Evolutionary conservation across 441 rosid genomes (phyloP).

Genomic region (Manihot esculenta): DNA sequence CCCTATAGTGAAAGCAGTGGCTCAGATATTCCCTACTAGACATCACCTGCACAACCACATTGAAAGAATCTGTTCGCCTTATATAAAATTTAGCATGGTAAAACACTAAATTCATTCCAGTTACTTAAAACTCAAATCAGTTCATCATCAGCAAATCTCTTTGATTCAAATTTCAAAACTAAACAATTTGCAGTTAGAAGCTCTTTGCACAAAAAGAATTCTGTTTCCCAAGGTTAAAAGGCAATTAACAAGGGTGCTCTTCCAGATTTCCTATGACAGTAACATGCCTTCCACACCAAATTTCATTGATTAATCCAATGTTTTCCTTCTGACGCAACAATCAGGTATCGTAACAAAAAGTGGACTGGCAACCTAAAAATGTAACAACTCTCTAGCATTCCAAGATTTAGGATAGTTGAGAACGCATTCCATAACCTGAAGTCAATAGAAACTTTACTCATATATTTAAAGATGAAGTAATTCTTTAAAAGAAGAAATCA

Average conservation of each 20-base stretch:
- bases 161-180: background rate
- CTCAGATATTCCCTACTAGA: constrained; percentile 53
- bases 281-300: background rate
- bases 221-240: background rate
- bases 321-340: background rate
- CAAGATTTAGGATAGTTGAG: background rate
- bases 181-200: background rate
- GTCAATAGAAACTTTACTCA: background rate
- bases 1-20: constrained; percentile 43
- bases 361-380: background rate
- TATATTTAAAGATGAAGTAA: background rate
- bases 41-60: constrained; percentile 54
- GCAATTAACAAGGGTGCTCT: background rate
- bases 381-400: background rate
- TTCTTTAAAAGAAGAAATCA: constrained; percentile 17
- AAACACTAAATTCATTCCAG: background rate
- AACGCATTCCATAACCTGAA: background rate
- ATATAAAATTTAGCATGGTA: constrained; percentile 1
- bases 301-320: background rate
- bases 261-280: background rate
- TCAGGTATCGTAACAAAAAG: background rate
- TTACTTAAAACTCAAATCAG: background rate
- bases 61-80: constrained; percentile 14
- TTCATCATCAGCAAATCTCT: background rate
- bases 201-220: background rate